Conservation (phyloP, 495 filamentous ascomycete species). For the Talaromyces stipitatus region DNA sequence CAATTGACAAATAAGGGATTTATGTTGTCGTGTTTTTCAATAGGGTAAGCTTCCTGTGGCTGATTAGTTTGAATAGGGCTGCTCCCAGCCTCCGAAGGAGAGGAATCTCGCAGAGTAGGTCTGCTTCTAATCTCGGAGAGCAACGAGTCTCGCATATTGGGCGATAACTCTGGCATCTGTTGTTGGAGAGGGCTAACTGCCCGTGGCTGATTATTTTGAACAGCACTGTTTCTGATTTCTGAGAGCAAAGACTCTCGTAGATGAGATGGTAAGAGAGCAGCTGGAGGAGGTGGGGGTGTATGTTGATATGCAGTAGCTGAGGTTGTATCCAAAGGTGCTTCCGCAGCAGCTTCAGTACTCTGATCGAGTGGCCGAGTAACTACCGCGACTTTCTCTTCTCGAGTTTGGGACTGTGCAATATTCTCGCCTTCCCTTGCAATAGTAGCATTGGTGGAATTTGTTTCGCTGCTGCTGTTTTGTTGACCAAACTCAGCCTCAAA, state of each 20-base stretch:
- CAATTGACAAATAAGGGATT: constrained; percentile 1
- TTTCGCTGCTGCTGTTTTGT: neutral
- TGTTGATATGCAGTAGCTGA: neutral
- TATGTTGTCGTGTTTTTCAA: no score
- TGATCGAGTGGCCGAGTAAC: no score
- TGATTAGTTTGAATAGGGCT: neutral
- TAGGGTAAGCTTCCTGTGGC: neutral
- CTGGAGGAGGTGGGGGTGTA: neutral
- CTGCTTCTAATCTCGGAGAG: neutral
- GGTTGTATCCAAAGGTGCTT: neutral
- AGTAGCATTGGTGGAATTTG: neutral
- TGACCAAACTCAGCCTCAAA: constrained; percentile 34
- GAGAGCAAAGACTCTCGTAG: neutral
- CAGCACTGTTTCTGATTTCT: neutral
- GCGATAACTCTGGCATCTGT: no score
- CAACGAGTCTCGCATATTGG: neutral
- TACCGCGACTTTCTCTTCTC: no score
- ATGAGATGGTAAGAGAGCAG: neutral
- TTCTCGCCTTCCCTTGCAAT: neutral
- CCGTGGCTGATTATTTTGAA: neutral
- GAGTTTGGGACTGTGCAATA: neutral
- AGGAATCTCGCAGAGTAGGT: neutral
- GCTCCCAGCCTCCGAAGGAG: neutral
- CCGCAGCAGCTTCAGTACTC: no score
- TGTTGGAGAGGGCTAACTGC: neutral